These are phyloP conservation scores for Bipolaris victoriae DNA, from an alignment of 2,329 filamentous ascomycete genomes.

Conservation along the genomic window DNA sequence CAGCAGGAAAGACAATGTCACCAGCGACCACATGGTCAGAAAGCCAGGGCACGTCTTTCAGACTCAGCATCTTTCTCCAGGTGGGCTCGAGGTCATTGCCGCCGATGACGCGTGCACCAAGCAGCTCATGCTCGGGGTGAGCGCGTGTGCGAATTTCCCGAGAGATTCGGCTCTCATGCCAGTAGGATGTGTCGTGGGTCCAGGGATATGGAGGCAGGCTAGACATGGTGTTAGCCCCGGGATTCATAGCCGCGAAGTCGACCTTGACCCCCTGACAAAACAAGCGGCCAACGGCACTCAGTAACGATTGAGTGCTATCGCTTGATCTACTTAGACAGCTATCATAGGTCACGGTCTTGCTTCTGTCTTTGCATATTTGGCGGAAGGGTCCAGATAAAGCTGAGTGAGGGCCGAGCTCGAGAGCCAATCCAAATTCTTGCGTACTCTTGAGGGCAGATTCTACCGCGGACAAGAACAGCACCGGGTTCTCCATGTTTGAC, in stretches of 20 bases:
- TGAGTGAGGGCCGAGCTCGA: too few species aligned
- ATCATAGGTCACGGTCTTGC: too few species aligned
- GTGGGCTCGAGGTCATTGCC: slow-evolving; percentile 7
- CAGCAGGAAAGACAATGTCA: slow-evolving; percentile 52
- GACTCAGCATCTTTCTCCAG: slow-evolving; percentile 14
- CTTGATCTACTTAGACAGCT: too few species aligned
- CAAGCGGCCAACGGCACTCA: too few species aligned
- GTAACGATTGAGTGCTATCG: too few species aligned
- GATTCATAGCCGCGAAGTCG: background rate
- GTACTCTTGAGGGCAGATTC: too few species aligned
- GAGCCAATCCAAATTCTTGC: too few species aligned
- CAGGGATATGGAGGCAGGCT: slow-evolving; percentile 18
- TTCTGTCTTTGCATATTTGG: too few species aligned
- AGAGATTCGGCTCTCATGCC: slow-evolving; percentile 23
- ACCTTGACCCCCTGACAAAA: too few species aligned
- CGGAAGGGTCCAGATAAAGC: too few species aligned
- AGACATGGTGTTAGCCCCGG: background rate
- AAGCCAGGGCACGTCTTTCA: slow-evolving; percentile 52
- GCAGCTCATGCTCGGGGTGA: slow-evolving; percentile 17
- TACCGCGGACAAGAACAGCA: background rate
- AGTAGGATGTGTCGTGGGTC: slow-evolving; percentile 17
- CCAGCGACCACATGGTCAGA: slow-evolving; percentile 51
- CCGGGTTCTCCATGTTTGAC: background rate
- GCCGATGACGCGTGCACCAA: slow-evolving; percentile 10
- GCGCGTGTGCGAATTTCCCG: slow-evolving; percentile 7